Base-by-base conservation (phyloP, 805 yeast genomes). In the Zygosaccharomyces bisporus region DNA sequence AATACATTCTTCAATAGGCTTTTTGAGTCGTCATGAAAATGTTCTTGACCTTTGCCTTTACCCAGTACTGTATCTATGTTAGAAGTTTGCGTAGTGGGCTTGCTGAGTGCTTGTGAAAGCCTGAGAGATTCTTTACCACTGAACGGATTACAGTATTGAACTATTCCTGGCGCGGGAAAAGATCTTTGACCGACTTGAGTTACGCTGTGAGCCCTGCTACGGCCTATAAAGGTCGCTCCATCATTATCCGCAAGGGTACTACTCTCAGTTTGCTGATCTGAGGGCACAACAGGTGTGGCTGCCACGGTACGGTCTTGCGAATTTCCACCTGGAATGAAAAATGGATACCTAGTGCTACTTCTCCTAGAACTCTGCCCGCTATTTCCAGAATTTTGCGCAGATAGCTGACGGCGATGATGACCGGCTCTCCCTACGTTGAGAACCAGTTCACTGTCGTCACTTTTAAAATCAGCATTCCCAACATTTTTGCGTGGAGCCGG, bases 401-500 rank as follows among this genome's bases (percentile, higher is more conserved):
- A 51, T 2, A 49, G 47, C 23, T 49, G 51, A 13, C 60, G 50
- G 20, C 60, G 54, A 27, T 29, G 38, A 20, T 47, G 55, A 6
- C 56, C 55, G 10, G 46, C 40, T 8, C 42, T 44, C 3, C 58
- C 58, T 18, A 56, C 39, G 37, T 51, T 55, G 33, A 59, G 34
- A 4, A 57, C 45, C 16, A 59, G 34, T 25, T 55, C 62, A 16
- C 49, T 55, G 14, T 38, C 47, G 12, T 38, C 49, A 14, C 43
- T 48, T 7, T 8, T 16, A 23, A 33, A 6, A n/a, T 40, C 38
- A 10, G 27, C n/a, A 10, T 31, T 40, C 9, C 16, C 43, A 6
- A 20, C 9, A 9, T 34, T 19, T 21, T 36, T 39, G 33, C 30
- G 39, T 7, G 46, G 21, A n/a, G 41, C 46, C 10, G 30, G 40